These are phyloP conservation scores for Erodium trifolium DNA, from an alignment of 441 rosid genomes.

Conservation along the genomic window DNA sequence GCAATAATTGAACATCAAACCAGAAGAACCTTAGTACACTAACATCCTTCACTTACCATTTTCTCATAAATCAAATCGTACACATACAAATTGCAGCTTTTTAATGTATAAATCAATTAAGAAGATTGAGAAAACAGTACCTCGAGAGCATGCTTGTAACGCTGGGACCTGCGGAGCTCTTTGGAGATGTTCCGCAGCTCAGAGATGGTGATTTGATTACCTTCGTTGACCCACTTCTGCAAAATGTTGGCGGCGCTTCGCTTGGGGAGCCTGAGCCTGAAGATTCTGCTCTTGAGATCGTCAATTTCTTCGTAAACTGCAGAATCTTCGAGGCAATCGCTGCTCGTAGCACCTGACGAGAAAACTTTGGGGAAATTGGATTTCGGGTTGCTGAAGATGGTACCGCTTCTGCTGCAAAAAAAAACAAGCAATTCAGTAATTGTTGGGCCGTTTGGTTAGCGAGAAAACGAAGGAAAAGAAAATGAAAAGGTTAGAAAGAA, in stretches of 20 bases:
- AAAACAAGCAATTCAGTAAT: not conserved
- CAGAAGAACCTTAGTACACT: too few relatives aligned
- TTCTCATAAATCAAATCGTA: too few relatives aligned
- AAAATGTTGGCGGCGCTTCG: slow-evolving; percentile 68
- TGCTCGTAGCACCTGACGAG: slow-evolving; percentile 33
- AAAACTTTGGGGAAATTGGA: too few relatives aligned
- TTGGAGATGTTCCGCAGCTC: slow-evolving; percentile 1
- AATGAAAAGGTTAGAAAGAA: not conserved
- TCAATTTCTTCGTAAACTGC: too few relatives aligned
- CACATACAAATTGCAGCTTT: too few relatives aligned
- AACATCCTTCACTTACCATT: too few relatives aligned
- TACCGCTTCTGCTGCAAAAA: slow-evolving; percentile 15
- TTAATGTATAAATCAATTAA: not conserved
- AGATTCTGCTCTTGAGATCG: too few relatives aligned
- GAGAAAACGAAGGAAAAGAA: slow-evolving; percentile 11
- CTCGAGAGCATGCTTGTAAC: not conserved
- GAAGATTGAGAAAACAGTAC: not conserved
- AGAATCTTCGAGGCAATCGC: slow-evolving; percentile 27
- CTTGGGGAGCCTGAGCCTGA: slow-evolving; percentile 37
- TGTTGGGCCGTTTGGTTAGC: not conserved
- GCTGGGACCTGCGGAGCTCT: slow-evolving; percentile 3
- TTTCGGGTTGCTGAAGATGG: too few relatives aligned
- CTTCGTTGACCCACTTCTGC: slow-evolving; percentile 73
- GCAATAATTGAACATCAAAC: too few relatives aligned
- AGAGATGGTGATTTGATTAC: slow-evolving; percentile 29